Base-by-base conservation (phyloP, 306 rosid genomes). In the Cicer yamashitae region DNA sequence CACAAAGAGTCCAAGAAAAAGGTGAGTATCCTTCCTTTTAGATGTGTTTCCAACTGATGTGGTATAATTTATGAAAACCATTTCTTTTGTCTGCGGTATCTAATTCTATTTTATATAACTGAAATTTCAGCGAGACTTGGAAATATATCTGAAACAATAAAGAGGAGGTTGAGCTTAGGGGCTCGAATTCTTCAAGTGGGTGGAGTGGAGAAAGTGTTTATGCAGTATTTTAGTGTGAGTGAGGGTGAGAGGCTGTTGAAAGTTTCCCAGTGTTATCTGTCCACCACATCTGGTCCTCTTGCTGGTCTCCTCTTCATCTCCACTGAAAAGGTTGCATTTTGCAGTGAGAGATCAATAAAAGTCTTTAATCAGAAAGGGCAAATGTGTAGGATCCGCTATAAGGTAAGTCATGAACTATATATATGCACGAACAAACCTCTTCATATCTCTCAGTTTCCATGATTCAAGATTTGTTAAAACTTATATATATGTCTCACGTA, bases 241-340 rank as follows among this genome's bases (percentile, higher is more conserved):
- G 88, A 89, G 45, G 93, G 75, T 39, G 98, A 93, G 72, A 93
- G 77, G 73, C 71, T 93, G 14, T n/a, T 78, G 79, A 89, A 82
- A 76, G 91, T 77, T 75, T 85, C 84, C 1, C 89, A 83, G 1
- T 93, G 98, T 82, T 85, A 78, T 85, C 74, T 93, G 39, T 93
- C 94, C 10, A 93, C 98, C 41, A 87, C 96, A 64, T 88, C 87
- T 0, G 96, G 96, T 17, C 96, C 98, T 22, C 83, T 92, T 15
- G 91, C 91, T 10, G 98, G 98, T 63, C 86, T 90, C 20, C 90
- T 92, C 79, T 92, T 92, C 84, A 82, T 92, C 74, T 88, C 98
- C 75, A 82, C 91, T 2, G 74, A 88, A 39, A 90, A 86, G 73
- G 77, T 92, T 58, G 88, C 97, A 9, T 92, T 92, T 60, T 92